Conservation (phyloP, 129 eudicot genomes). For the Escallonia herrerae region DNA sequence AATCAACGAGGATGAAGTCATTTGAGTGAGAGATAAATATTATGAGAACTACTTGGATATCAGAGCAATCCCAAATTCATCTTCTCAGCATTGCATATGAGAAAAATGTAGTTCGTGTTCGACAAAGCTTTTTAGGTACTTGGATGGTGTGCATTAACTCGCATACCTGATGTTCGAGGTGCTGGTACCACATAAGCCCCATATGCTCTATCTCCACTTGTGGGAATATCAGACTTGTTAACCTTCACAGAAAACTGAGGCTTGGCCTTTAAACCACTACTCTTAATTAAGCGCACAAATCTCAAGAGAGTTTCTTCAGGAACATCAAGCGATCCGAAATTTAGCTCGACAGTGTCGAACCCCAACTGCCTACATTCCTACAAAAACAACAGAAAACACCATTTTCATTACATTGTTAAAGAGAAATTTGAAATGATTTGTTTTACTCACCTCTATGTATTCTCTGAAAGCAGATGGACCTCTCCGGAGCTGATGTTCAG, state of each 20-base stretch:
- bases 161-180: conserved; percentile 59
- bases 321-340: conserved; percentile 59
- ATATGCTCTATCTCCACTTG: conserved; percentile 46
- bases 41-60: no score
- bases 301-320: conserved; percentile 89
- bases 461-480: conserved; percentile 81
- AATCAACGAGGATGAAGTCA: no score
- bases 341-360: conserved; percentile 80
- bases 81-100: no score
- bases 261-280: conserved; percentile 72
- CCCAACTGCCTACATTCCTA: conserved; percentile 91
- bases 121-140: background rate
- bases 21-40: no score
- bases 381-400: background rate
- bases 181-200: conserved; percentile 69
- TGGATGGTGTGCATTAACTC: background rate
- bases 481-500: conserved; percentile 54
- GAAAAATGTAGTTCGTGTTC: background rate
- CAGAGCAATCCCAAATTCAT: no score
- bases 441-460: conserved; percentile 52
- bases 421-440: no score
- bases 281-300: conserved; percentile 71
- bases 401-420: background rate
- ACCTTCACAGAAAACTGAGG: conserved; percentile 77
- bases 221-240: conserved; percentile 69